Evolutionary conservation across 768 basidiomycete species (phyloP), one percentile per base, ranked within the genome.

Genomic region (Lentinula boryana): DNA sequence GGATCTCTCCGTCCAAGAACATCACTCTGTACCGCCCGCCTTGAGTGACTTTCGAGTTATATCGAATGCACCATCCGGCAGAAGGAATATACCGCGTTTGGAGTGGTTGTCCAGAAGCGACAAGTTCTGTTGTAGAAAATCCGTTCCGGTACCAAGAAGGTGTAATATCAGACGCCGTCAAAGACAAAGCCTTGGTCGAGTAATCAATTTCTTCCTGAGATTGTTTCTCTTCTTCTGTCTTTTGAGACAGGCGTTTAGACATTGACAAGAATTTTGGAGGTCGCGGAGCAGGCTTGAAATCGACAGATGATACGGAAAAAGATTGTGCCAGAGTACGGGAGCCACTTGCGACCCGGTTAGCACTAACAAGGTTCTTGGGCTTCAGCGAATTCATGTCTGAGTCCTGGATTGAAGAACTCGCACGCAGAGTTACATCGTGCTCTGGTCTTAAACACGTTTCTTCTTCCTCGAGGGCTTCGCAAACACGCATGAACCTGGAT

Each of bases 11-110:
- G 65, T 78, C 78, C 18, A 75, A 55, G 60, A 79, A 79, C 77
- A 79, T 77, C 13, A 79, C 71, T 61, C 70, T 73, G 59, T 78
- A 79, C 31, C 73, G 66, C 7, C 76, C 75, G n/a, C 75, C 75
- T 60, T 76, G 72, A n/a, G 75, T 72, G 1, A 74, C 69, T n/a
- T 64, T 66, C 15, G 72, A 76, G 33, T 65, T 65, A 46, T 76
- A 71, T 51, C 77, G 71, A 58, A 79, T 72, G 60, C 78, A 78
- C 77, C 78, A 79, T 7, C 78, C 78, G 5, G 75, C 66, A 8
- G 70, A 71, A 2, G 75, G 72, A 46, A 78, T 73, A 60, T 72
- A 79, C 31, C 77, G 73, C 4, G 74, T 77, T 61, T 78, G 70
- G 31, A 67, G 58, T 13, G 58, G 65, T 21, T 58, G 58, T 41